Evolutionary conservation across 208 protist species (phyloP), one percentile per base, ranked within the genome.

Genomic region (Trypanosoma congolense): DNA sequence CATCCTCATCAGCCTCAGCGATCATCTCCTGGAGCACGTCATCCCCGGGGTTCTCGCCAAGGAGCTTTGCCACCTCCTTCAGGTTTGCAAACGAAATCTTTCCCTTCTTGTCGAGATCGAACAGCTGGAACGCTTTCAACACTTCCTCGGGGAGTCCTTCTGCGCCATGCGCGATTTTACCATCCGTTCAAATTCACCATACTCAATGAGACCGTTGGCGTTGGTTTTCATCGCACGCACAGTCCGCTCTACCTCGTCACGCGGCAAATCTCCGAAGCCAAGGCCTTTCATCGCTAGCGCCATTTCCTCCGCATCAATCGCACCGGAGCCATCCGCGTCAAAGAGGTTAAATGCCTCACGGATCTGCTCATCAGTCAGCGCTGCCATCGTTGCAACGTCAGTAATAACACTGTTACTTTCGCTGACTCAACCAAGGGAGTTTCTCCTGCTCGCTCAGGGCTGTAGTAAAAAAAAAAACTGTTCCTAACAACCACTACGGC

Each of bases 1-100:
- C 88, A 69, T 98, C 96, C 43, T 92, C 65, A 64, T 98, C 96
- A 1, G 96, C 96, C 62, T 97, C 95, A 6, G 93, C 82, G 49
- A 99, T 98, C 96, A 99, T 99, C 73, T 97, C 95, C 68, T 96
- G 79, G 28, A 99, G 71, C 30, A 99, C 97, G 6, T 98, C 97
- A 48, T 99, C 97, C 10, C 93, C 81, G 3, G 97, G 82, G 72
- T 96, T 94, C 61, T 99, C 97, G 6, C 95, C 94, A 2, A 99
- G 73, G 52, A 97, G 74, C 57, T 96, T 93, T 29, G 95, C 93
- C 10, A 98, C 95, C 66, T 93, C 70, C 69, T 97, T 97, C 28
- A 99, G 73, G 70, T 99, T 99, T 16, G 92, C 86, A 54, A 99
- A 97, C 12, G 90, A 92, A 18, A 98, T 96, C 59, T 91, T 96